Evolutionary conservation across 139 green algal species (phyloP).

Genomic region (Chlamydomonas eustigma): DNA sequence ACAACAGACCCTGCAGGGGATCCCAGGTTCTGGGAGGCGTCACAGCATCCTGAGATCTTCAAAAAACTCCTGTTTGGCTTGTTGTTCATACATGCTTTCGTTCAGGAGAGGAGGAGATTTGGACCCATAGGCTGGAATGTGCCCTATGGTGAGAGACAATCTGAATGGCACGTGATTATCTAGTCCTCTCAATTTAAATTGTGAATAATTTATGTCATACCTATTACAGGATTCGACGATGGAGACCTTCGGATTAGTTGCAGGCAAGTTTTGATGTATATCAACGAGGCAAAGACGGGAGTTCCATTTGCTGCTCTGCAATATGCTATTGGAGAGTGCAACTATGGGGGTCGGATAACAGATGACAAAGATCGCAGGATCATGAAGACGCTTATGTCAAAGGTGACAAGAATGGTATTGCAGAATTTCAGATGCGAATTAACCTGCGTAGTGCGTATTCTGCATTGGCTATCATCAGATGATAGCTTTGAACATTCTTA

Average conservation of each 20-base stretch:
- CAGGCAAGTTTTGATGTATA: constrained; percentile 62
- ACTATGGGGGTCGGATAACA: constrained; percentile 68
- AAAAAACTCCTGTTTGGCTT: constrained; percentile 56
- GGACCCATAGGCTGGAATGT: constrained; percentile 59
- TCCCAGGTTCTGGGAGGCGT: constrained; percentile 24
- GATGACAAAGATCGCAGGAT: constrained; percentile 64
- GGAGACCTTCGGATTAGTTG: constrained; percentile 61
- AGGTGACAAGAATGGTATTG: constrained; percentile 20
- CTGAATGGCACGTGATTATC: background rate
- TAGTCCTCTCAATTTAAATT: background rate
- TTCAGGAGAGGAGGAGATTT: constrained; percentile 52
- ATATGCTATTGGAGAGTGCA: constrained; percentile 70
- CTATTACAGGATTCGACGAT: constrained; percentile 48
- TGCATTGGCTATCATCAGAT: too few relatives aligned
- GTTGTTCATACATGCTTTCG: constrained; percentile 13
- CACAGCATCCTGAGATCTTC: constrained; percentile 25
- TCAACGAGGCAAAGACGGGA: constrained; percentile 37
- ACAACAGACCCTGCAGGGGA: constrained; percentile 1
- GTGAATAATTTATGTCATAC: constrained; percentile 18
- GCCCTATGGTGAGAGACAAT: constrained; percentile 49
- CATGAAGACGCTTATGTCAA: constrained; percentile 50
- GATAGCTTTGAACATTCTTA: too few relatives aligned
- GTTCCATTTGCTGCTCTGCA: constrained; percentile 42
- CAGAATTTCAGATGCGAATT: too few relatives aligned
- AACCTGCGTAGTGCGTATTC: too few relatives aligned